Evolutionary conservation across 1,139 yeast species (phyloP).

Genomic region (Magnusiomyces ingens): DNA sequence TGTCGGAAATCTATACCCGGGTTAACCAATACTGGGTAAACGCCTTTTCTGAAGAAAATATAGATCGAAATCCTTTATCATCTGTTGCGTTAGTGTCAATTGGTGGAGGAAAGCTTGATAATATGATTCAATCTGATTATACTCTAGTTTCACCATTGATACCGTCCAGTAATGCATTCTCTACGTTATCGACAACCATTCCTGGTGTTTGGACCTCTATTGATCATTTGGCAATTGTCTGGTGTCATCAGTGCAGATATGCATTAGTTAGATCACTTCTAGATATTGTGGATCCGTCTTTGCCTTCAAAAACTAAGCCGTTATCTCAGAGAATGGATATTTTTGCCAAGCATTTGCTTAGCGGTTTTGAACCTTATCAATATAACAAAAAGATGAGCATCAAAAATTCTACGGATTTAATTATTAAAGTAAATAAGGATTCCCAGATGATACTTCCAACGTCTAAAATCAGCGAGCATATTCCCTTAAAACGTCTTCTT

Average conservation of each 20-base stretch:
- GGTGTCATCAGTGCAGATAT: conserved; percentile 87
- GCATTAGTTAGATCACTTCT: conserved; percentile 54
- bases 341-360: conserved; percentile 43
- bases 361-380: conserved; percentile 47
- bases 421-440: conserved; percentile 9
- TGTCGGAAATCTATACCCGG: conserved; percentile 63
- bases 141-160: conserved; percentile 68
- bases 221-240: conserved; percentile 92
- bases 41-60: conserved; percentile 38
- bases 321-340: conserved; percentile 49
- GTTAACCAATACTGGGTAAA: conserved; percentile 77
- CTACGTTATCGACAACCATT: conserved; percentile 78
- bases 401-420: neutral
- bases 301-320: conserved; percentile 49
- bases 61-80: conserved; percentile 26
- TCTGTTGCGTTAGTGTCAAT: conserved; percentile 49
- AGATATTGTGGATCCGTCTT: conserved; percentile 47
- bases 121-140: conserved; percentile 87
- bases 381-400: conserved; percentile 3
- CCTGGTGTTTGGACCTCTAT: conserved; percentile 93
- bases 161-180: conserved; percentile 71
- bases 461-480: conserved; percentile 1
- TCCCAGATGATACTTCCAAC: conserved; percentile 16
- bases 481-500: conserved; percentile 33
- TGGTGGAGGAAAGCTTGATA: conserved; percentile 85